These are phyloP conservation scores for Alternaria arbusti DNA, from an alignment of 2,329 filamentous ascomycete genomes.

Conservation along the genomic window DNA sequence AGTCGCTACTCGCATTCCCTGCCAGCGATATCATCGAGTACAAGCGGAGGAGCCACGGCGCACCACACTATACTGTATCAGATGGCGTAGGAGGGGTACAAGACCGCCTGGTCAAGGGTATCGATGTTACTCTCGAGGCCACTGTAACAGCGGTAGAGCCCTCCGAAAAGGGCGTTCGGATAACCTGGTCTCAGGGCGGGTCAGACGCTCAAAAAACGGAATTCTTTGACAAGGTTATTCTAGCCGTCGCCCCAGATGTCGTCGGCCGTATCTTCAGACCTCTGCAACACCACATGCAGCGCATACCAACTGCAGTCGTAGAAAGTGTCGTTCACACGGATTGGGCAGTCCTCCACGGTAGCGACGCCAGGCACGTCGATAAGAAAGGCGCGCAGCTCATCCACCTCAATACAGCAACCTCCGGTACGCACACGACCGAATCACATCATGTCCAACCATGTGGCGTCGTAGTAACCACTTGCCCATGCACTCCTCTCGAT, in stretches of 20 bases:
- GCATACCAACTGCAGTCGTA: slow-evolving; percentile 58
- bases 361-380: background rate
- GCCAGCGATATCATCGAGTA: slow-evolving; percentile 62
- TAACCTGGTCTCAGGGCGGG: slow-evolving; percentile 44
- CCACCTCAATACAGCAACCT: slow-evolving; percentile 42
- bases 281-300: slow-evolving; percentile 45
- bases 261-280: slow-evolving; percentile 58
- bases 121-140: slow-evolving; percentile 53
- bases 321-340: slow-evolving; percentile 58
- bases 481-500: slow-evolving; percentile 52
- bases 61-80: slow-evolving; percentile 60
- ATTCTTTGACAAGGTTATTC: slow-evolving; percentile 59
- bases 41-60: slow-evolving; percentile 55
- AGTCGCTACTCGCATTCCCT: slow-evolving; percentile 58
- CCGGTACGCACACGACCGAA: slow-evolving; percentile 52
- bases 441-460: slow-evolving; percentile 60
- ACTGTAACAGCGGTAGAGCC: slow-evolving; percentile 48
- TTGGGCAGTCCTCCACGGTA: slow-evolving; percentile 15
- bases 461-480: slow-evolving; percentile 62
- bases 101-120: slow-evolving; percentile 50
- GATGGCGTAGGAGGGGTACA: slow-evolving; percentile 60
- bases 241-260: slow-evolving; percentile 63
- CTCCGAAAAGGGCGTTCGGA: slow-evolving; percentile 29
- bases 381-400: slow-evolving; percentile 35
- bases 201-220: slow-evolving; percentile 32